Percentiles rank a stretch among this genome's conserved stretches.
These are phyloP conservation scores for Kregervanrija delftensis DNA, from an alignment of 805 yeast genomes.

Conservation along the genomic window DNA sequence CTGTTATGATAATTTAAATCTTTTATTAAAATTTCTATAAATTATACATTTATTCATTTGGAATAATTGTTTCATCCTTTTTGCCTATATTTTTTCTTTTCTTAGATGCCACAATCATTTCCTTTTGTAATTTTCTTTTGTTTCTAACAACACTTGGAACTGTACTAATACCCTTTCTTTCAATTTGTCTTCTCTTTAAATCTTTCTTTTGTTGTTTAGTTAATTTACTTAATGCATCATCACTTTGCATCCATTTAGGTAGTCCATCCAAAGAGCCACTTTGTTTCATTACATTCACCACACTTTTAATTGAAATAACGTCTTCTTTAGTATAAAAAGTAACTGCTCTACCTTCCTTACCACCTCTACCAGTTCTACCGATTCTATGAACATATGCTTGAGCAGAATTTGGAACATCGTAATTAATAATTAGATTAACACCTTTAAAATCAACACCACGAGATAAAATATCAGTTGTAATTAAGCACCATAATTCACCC, in stretches of 20 bases:
- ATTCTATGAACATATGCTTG: conserved; percentile 96
- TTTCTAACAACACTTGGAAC: conserved; percentile 64
- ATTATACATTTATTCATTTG: too few relatives aligned
- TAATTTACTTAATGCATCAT: conserved; percentile 51
- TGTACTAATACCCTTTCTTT: conserved; percentile 75
- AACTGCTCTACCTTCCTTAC: conserved; percentile 76
- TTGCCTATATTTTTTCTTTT: conserved; percentile 35
- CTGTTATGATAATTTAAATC: too few relatives aligned
- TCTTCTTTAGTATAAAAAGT: conserved; percentile 94
- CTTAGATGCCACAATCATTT: conserved; percentile 75
- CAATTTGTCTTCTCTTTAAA: conserved; percentile 49
- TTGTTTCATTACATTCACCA: conserved; percentile 92
- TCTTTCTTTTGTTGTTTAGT: conserved; percentile 54
- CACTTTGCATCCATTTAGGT: conserved; percentile 71
- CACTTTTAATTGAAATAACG: conserved; percentile 63
- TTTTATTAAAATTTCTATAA: too few relatives aligned
- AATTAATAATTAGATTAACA: conserved; percentile 87
- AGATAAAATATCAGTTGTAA: conserved; percentile 92
- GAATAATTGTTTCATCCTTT: too few relatives aligned
- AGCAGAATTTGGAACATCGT: conserved; percentile 91
- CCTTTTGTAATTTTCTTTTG: conserved; percentile 54
- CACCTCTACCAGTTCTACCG: conserved; percentile 98
- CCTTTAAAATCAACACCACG: conserved; percentile 98
- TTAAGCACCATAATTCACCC: conserved; percentile 94
- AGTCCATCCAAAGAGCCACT: conserved; percentile 64